Base-by-base conservation (phyloP, 2,329 filamentous ascomycete species). In the Aureobasidium zeae region DNA sequence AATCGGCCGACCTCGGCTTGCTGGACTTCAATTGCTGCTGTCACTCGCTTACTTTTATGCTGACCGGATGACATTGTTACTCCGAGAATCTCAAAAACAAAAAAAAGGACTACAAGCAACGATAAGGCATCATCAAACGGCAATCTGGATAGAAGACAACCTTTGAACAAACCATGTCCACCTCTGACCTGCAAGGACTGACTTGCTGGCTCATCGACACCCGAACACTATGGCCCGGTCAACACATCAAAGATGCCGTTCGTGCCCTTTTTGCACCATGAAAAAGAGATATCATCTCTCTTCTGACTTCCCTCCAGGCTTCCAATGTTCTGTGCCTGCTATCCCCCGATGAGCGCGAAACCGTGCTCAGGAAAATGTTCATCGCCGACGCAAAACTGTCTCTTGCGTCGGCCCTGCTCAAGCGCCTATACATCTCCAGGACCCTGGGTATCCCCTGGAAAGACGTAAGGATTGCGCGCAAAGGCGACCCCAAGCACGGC, bases 341-440 rank as follows among this genome's bases (percentile, higher is more conserved):
- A 48, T 64, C 60, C 30, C 53, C 63, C 1, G 63, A 72, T 8
- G 81, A 86, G 57, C 74, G 20, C 72, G 48, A 59, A 70, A 39
- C 62, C 64, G 11, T 77, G 64, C 76, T 80, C 59, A 66, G 53
- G 69, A 74, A 56, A 51, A 59, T 62, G 55, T 61, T 61, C 50
- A 53, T 61, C 21, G 51, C 55, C 15, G 84, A 88, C 63, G 83
- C 83, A 42, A 83, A 82, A 58, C 81, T 87, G 72, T 74, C 75
- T 36, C 70, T 89, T 30, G 81, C 65, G 17, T 88, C 83, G 13
- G 74, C 79, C 31, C 72, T 89, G 37, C 69, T 88, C 48, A 89
- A 89, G 66, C 79, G 81, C 44, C 72, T 79, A 52, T 78, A 75
- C 55, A 74, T 87, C 51, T 69, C 74, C 45, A 72, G 73, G 52